Evolutionary conservation across 2,329 filamentous ascomycete genomes (phyloP).

Genomic region (Fusarium equiseti): DNA sequence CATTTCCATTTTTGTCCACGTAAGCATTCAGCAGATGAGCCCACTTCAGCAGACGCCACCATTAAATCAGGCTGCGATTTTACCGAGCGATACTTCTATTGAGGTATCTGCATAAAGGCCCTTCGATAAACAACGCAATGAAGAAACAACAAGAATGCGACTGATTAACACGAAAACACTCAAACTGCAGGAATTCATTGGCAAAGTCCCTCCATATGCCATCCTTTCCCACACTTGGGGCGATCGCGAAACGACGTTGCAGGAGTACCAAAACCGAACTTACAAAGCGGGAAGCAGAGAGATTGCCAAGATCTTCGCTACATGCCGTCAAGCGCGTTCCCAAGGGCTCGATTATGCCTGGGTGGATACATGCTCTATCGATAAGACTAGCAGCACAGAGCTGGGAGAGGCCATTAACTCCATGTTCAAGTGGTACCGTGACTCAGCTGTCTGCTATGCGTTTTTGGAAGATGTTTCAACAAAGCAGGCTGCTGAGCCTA

Average conservation of each 20-base stretch:
- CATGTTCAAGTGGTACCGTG: constrained; percentile 45
- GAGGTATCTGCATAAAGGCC: too few relatives aligned
- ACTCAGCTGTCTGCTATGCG: constrained; percentile 38
- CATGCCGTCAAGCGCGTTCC: neutral
- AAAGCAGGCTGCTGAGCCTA: neutral
- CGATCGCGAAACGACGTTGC: neutral
- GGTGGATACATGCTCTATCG: constrained; percentile 48
- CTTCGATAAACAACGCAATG: too few relatives aligned
- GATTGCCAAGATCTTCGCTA: neutral
- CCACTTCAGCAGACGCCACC: neutral
- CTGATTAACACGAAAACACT: neutral
- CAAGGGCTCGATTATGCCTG: constrained; percentile 33
- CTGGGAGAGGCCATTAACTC: constrained; percentile 45
- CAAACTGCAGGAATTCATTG: neutral
- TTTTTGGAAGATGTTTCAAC: constrained; percentile 39
- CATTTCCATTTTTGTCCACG: neutral
- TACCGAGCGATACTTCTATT: too few relatives aligned
- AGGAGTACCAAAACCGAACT: constrained; percentile 15
- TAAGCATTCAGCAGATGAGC: neutral
- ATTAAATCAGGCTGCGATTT: neutral
- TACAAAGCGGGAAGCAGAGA: neutral
- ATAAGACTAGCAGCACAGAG: constrained; percentile 45
- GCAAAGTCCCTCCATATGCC: constrained; percentile 26
- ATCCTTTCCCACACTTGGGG: constrained; percentile 47
- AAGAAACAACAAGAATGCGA: neutral